Evolutionary conservation across 108 stramenopile genomes (phyloP).

Genomic region (Nitzschia palea): DNA sequence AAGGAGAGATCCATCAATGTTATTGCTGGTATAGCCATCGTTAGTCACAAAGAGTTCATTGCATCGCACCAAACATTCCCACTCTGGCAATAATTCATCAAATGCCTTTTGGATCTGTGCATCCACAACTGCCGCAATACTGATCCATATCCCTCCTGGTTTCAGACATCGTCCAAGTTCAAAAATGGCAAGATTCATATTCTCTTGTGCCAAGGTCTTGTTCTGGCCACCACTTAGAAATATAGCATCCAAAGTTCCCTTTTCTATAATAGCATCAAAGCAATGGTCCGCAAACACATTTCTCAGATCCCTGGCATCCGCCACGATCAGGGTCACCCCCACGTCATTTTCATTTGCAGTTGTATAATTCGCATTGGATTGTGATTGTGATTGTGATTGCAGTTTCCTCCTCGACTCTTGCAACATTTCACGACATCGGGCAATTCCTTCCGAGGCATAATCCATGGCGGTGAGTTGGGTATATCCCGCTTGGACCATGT

Average conservation of each 20-base stretch:
- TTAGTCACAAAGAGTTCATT: slow-evolving; percentile 53
- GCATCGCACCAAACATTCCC: slow-evolving; percentile 33
- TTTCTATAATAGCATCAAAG: slow-evolving; percentile 81
- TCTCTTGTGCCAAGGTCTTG: slow-evolving; percentile 34
- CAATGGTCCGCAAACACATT: slow-evolving; percentile 18
- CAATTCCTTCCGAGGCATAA: slow-evolving; percentile 67
- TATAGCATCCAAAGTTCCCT: slow-evolving; percentile 76
- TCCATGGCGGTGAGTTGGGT: slow-evolving; percentile 57
- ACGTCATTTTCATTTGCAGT: not conserved
- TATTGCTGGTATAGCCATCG: slow-evolving; percentile 70
- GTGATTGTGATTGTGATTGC: not conserved
- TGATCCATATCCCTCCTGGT: slow-evolving; percentile 53
- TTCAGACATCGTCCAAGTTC: slow-evolving; percentile 57
- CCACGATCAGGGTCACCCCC: slow-evolving; percentile 36
- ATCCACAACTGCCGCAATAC: slow-evolving; percentile 53
- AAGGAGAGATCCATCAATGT: slow-evolving; percentile 60
- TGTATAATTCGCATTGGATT: no score
- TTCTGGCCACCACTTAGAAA: slow-evolving; percentile 55
- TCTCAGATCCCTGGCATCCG: slow-evolving; percentile 57
- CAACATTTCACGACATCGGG: slow-evolving; percentile 45
- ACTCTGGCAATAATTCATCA: not conserved
- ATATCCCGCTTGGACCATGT: slow-evolving; percentile 63
- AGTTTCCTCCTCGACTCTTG: slow-evolving; percentile 18
- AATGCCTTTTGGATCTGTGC: slow-evolving; percentile 39
- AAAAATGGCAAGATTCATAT: slow-evolving; percentile 46